Evolutionary conservation across 169 alveolate species (phyloP).

Genomic region (Eimeria nieschulzi): DNA sequence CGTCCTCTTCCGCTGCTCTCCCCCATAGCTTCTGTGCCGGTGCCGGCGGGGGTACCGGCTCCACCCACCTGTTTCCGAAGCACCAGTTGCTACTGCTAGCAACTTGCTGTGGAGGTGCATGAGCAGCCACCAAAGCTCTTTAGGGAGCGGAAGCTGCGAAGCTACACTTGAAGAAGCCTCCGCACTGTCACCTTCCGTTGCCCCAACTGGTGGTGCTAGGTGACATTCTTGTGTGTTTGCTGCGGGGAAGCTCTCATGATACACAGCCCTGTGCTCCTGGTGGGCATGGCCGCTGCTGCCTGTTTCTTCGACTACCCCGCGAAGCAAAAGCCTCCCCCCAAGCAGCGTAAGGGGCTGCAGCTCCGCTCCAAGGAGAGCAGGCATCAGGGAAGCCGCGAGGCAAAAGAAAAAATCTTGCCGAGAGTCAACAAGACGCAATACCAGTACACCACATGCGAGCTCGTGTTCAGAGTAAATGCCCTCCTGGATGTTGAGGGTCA

Average conservation of each 20-base stretch:
- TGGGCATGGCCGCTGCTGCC: background rate
- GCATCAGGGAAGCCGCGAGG: constrained; percentile 63
- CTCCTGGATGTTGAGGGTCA: constrained; percentile 66
- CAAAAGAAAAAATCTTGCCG: constrained; percentile 65
- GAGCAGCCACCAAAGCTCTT: constrained; percentile 75
- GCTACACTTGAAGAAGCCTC: background rate
- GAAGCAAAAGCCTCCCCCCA: background rate
- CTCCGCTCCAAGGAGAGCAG: constrained; percentile 69
- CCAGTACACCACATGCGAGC: constrained; percentile 53
- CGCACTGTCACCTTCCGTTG: background rate
- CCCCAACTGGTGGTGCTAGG: background rate
- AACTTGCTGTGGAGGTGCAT: constrained; percentile 47
- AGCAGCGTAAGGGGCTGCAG: constrained; percentile 56
- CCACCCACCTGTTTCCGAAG: background rate
- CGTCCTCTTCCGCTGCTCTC: constrained; percentile 3
- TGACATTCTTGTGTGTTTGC: background rate
- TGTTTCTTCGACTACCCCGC: background rate
- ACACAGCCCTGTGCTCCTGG: background rate
- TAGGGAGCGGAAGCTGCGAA: constrained; percentile 50
- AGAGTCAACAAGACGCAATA: constrained; percentile 58
- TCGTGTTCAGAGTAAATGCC: constrained; percentile 39
- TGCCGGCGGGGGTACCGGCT: background rate
- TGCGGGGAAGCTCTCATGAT: background rate
- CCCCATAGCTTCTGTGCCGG: background rate
- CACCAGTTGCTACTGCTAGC: constrained; percentile 39